Base-by-base conservation (phyloP, 345 rosid species). In the Dipteronia dyeriana region DNA sequence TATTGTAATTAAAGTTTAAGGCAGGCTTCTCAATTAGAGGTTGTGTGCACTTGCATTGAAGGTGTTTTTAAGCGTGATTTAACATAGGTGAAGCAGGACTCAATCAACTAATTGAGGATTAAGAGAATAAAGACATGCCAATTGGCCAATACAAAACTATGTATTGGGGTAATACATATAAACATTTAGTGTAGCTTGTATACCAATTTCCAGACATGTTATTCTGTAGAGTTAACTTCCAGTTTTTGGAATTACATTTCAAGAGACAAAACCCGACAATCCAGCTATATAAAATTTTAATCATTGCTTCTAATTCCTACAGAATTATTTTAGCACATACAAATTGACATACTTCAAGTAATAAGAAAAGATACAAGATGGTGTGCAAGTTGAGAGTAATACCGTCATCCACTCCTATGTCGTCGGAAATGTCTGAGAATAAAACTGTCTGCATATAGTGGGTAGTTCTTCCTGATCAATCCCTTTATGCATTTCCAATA, bases 401-500 rank as follows among this genome's bases (percentile, higher is more conserved):
- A 83, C 85, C 86, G 79, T 78, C 77, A 83, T 81, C 87, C 82
- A 82, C 47, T 84, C 81, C 70, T 83, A 59, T 86, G 92, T 74
- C 81, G 82, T 74, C 90, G 86, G 75, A 96, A 96, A 90, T 94
- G 98, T 86, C 91, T 84, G 76, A 87, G 90, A 83, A 96, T 92
- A 82, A 96, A 96, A 81, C 90, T 90, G 81, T 94, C 97, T 20
- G 98, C 98, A 66, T 92, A 88, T 49, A 92, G 82, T 43, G 98
- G 99, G 82, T 94, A 94, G 81, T 91, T 96, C 87, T 89, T 94
- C 86, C 90, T 87, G 71, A 96, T 92, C 72, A 96, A 76, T 17
- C 98, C 98, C 84, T 92, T 90, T 82, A 94, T 88, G 90, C 99
- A 96, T 86, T 96, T 96, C 99, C 98, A 91, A 84, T 92, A 96